These are phyloP conservation scores for Huntiella moniliformis DNA, from an alignment of 2,329 filamentous ascomycete species.

Conservation along the genomic window DNA sequence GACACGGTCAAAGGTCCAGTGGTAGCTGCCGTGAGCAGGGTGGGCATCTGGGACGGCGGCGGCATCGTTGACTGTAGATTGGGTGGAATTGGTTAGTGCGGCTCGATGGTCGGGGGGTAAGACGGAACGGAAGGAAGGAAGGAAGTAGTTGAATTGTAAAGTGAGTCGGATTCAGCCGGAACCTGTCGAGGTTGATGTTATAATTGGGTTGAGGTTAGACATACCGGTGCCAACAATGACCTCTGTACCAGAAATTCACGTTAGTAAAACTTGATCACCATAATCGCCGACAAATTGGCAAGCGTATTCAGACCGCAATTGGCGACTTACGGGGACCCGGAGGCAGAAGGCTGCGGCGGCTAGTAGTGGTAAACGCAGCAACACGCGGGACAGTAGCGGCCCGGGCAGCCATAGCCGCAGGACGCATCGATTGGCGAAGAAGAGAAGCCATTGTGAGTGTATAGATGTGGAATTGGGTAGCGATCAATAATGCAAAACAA, in stretches of 20 bases:
- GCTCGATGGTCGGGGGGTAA: neutral
- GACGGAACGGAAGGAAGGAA: neutral
- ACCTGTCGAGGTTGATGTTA: neutral
- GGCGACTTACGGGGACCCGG: slow-evolving; percentile 59
- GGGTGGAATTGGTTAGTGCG: neutral
- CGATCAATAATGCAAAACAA: neutral
- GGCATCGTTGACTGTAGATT: slow-evolving; percentile 60
- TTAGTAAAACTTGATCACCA: slow-evolving; percentile 23
- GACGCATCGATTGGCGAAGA: slow-evolving; percentile 33
- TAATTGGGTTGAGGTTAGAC: slow-evolving; percentile 11
- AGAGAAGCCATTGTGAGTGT: slow-evolving; percentile 32
- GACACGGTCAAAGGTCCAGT: slow-evolving; percentile 91
- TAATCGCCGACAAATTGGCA: slow-evolving; percentile 44
- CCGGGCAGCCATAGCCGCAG: slow-evolving; percentile 19
- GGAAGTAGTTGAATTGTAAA: no score
- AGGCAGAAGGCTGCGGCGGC: slow-evolving; percentile 57
- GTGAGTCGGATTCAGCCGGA: neutral
- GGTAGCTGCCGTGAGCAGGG: slow-evolving; percentile 81
- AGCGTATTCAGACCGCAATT: slow-evolving; percentile 37
- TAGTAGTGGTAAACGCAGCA: slow-evolving; percentile 74
- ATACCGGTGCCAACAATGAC: slow-evolving; percentile 56
- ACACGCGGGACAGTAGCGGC: slow-evolving; percentile 25
- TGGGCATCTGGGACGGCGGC: slow-evolving; percentile 52
- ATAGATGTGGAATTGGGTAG: neutral
- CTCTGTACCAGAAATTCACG: slow-evolving; percentile 30